Conservation (phyloP, 179 eudicot genomes). For the Heliamphora pulchella region DNA sequence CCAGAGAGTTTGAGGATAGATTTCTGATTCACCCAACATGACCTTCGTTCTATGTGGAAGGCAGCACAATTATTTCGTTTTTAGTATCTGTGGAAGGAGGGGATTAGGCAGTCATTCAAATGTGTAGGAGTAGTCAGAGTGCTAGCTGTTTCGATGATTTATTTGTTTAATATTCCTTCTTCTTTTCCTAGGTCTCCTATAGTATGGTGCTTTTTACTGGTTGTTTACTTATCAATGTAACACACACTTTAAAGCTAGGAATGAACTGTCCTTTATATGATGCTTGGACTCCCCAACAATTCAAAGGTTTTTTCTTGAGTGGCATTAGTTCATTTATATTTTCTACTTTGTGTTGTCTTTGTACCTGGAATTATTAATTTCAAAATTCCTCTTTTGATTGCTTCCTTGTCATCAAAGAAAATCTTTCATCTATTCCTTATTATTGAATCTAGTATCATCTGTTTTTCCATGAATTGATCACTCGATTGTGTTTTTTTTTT, state of each 20-base stretch:
- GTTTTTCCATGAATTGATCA: background rate
- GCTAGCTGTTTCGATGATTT: constrained; percentile 7
- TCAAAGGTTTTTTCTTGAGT: background rate
- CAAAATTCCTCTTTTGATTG: no score
- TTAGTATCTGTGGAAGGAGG: background rate
- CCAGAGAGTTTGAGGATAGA: background rate
- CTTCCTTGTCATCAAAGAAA: no score
- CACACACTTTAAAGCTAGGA: no score
- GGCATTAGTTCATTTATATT: background rate
- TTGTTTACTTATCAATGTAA: no score
- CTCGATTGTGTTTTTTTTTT: background rate
- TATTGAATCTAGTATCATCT: background rate
- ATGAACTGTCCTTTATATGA: background rate
- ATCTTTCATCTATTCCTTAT: background rate
- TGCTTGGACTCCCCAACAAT: background rate
- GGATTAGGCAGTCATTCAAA: background rate
- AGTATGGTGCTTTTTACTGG: background rate
- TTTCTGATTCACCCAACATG: constrained; percentile 1
- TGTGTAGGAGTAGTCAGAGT: background rate
- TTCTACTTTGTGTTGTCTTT: background rate
- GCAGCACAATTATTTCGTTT: background rate
- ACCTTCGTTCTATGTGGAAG: background rate
- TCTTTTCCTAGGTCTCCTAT: no score
- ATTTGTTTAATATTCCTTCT: background rate
- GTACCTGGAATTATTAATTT: background rate